Evolutionary conservation across 148 eudicot species (phyloP), one percentile per base, ranked within the genome.

Genomic region (Rhododendron ovatum): DNA sequence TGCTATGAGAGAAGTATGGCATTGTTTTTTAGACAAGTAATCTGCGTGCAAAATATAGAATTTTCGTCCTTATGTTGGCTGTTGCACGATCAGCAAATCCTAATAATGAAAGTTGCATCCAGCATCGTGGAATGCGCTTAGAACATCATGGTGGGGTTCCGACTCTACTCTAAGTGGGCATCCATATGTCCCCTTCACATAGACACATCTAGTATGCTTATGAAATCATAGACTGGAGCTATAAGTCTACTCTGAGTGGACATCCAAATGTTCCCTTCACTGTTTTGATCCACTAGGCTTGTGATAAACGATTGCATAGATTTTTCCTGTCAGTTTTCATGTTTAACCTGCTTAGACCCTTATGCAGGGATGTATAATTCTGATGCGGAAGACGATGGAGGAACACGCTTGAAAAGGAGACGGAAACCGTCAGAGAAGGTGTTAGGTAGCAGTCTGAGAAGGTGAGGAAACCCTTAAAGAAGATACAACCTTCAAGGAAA

Each of bases 341-440:
- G 55, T 28, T 84, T 83, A 79, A 41, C 5, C 53, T 37, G 48
- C 63, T 55, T 86, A 0, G 30, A 17, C n/a, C 51, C 33, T 37
- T 37, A 37, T 37, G 39, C 39, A 37, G 94, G 86, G 30, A 87
- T 93, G 87, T 94, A 91, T 83, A 94, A 88, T 80, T 93, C 91
- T 85, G 90, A 93, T 80, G 97, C 91, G 26, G 99, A 93, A 80
- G 99, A 94, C 74, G 87, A 87, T 2, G 94, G 90, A 78, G 94
- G 92, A 83, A 89, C 91, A 13, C 90, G 89, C 50, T 63, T 90
- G 83, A 97, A 92, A 92, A 91, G 99, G 82, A 91, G 89, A 74
- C 83, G 99, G 82, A 97, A 91, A 88, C 97, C 98, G 82, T 94
- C 99, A 8, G 98, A 95, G 87, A 94, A 93, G 84, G 91, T 92